Evolutionary conservation across 352 stramenopile genomes (phyloP).

Genomic region (Globisporangium lucens): DNA sequence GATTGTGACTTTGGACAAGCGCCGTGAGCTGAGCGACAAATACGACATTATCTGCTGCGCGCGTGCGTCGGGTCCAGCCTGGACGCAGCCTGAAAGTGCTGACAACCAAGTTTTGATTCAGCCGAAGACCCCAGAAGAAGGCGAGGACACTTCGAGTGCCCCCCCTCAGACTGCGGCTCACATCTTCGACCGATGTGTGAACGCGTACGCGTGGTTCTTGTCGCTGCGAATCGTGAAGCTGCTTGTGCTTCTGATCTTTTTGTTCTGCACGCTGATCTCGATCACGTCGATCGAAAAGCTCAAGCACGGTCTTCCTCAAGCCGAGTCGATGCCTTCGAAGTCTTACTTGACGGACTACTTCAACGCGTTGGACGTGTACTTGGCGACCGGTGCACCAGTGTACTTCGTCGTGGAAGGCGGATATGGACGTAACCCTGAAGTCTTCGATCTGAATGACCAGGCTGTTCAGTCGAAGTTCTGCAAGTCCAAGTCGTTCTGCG

Average conservation of each 20-base stretch:
- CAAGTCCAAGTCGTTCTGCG: conserved; percentile 59
- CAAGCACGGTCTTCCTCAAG: conserved; percentile 54
- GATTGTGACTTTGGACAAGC: conserved; percentile 63
- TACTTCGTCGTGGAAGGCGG: conserved; percentile 66
- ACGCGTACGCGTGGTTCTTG: conserved; percentile 46
- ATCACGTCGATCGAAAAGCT: conserved; percentile 54
- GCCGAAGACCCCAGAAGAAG: conserved; percentile 24
- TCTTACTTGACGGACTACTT: conserved; percentile 76
- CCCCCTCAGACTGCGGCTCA: conserved; percentile 4
- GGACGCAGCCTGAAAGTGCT: not conserved
- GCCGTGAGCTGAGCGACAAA: conserved; percentile 47
- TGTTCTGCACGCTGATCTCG: conserved; percentile 40
- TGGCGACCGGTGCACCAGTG: conserved; percentile 53
- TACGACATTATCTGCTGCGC: conserved; percentile 56
- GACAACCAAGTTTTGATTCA: conserved; percentile 18
- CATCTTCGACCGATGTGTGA: conserved; percentile 38
- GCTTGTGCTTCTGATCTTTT: conserved; percentile 43
- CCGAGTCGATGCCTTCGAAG: conserved; percentile 56
- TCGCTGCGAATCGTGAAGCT: conserved; percentile 48
- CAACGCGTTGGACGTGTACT: conserved; percentile 46
- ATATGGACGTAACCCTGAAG: conserved; percentile 44
- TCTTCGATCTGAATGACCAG: conserved; percentile 45
- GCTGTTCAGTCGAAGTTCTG: conserved; percentile 46
- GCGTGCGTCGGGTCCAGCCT: conserved; percentile 9
- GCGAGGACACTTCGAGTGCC: not conserved